Evolutionary conservation across 257 asterid species (phyloP).

Genomic region (Nicotiana noctiflora): DNA sequence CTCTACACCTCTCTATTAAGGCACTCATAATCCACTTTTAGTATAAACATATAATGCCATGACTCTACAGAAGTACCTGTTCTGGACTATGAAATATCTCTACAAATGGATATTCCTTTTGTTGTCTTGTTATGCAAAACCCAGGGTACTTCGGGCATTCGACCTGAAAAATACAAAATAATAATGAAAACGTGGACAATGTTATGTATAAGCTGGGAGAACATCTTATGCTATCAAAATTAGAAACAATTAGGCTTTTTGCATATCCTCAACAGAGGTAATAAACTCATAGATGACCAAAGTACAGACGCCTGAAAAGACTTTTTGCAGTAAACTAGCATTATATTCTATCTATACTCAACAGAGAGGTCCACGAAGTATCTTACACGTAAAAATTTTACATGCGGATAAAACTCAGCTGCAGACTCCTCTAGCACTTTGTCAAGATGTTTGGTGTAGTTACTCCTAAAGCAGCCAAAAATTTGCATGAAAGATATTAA

Average conservation of each 20-base stretch:
- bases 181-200: constrained; percentile 7
- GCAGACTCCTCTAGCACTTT: constrained; percentile 90
- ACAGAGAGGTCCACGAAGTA: background rate
- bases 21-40: background rate
- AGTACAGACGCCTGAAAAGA: background rate
- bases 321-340: background rate
- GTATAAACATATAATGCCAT: background rate
- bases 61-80: constrained; percentile 39
- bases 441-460: constrained; percentile 84
- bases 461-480: constrained; percentile 46
- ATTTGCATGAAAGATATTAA: background rate
- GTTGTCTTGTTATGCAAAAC: constrained; percentile 85
- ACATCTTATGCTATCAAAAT: background rate
- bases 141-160: constrained; percentile 97
- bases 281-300: background rate
- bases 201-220: background rate
- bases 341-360: background rate
- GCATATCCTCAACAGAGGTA: background rate
- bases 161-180: constrained; percentile 37
- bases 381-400: constrained; percentile 87
- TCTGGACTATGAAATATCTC: constrained; percentile 87
- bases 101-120: constrained; percentile 80
- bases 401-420: constrained; percentile 75
- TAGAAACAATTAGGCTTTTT: background rate
- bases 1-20: background rate